These are phyloP conservation scores for Boletus rufocinnamomeus DNA, from an alignment of 768 basidiomycete species.

Conservation along the genomic window DNA sequence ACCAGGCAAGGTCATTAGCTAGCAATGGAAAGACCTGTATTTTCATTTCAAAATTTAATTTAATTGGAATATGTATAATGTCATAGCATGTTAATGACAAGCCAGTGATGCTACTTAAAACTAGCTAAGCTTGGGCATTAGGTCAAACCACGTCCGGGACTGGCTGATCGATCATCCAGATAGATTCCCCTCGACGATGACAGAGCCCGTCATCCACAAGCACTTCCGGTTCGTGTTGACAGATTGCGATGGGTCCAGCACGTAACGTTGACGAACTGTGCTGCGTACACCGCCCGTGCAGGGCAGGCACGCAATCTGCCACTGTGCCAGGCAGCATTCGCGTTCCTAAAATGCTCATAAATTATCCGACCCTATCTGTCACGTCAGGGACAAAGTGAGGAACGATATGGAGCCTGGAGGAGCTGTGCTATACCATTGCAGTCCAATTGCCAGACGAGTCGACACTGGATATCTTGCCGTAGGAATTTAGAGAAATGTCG, in stretches of 20 bases:
- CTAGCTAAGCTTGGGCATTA: background rate
- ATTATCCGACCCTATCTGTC: background rate
- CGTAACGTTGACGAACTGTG: background rate
- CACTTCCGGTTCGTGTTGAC: background rate
- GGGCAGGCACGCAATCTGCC: background rate
- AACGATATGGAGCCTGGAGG: background rate
- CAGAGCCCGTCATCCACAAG: background rate
- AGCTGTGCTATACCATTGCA: background rate
- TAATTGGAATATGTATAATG: too few species aligned
- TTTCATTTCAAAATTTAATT: too few species aligned
- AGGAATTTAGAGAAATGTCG: background rate
- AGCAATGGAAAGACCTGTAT: too few species aligned
- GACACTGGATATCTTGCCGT: background rate
- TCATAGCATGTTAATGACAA: too few species aligned
- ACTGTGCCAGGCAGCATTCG: too few species aligned
- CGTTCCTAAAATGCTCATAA: background rate
- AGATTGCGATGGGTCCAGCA: background rate
- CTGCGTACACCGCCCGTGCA: background rate
- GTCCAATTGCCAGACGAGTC: background rate
- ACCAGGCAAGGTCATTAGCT: too few species aligned
- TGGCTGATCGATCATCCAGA: background rate
- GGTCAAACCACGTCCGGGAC: background rate
- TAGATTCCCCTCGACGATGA: background rate
- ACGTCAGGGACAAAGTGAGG: background rate
- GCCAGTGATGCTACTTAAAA: too few species aligned